Base-by-base conservation (phyloP, 1,284 basidiomycete species). In the Trichosporon sp. region DNA sequence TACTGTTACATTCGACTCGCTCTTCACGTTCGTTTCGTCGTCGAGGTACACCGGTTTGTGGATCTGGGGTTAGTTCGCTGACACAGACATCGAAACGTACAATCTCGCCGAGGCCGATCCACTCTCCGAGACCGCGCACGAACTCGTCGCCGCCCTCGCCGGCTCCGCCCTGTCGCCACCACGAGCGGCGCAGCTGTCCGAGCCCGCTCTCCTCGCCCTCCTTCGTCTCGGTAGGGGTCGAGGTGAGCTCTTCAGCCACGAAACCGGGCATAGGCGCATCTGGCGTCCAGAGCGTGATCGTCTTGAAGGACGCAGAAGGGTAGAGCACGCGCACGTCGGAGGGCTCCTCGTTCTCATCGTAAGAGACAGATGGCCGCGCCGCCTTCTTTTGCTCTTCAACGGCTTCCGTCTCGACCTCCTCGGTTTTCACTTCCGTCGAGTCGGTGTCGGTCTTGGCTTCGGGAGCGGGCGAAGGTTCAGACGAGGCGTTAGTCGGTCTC, bases 91-190 rank as follows among this genome's bases (percentile, higher is more conserved):
- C 26, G 26, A 40, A 40, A 78, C 81, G 76, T 54, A 83, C 81
- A 67, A 77, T 72, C 68, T 83, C 79, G 11, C 76, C 72, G 14
- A 82, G 70, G 19, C 80, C 81, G 35, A 83, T 63, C 77, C 77
- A 83, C 68, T 82, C 81, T 16, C 81, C 81, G 70, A 83, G 74
- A 14, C 76, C 78, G 46, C 81, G 69, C n/a, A 83, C 79, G 38
- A 82, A 76, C 71, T 82, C 81, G 71, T 82, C 81, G 2, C 81
- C 81, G 19, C 81, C 81, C 71, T 83, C 81, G 11, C 81, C 81
- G 0, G 76, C 78, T 6, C 80, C 81, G 12, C 79, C 81, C 11
- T 64, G 65, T 14, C 78, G 75, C 81, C 81, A 83, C 81, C 80
- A 81, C 6, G 77, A 76, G 46, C 69, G 10, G 48, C n/a, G 56